Evolutionary conservation across 768 basidiomycete genomes (phyloP), one percentile per base, ranked within the genome.

Genomic region (Serendipita vermifera): DNA sequence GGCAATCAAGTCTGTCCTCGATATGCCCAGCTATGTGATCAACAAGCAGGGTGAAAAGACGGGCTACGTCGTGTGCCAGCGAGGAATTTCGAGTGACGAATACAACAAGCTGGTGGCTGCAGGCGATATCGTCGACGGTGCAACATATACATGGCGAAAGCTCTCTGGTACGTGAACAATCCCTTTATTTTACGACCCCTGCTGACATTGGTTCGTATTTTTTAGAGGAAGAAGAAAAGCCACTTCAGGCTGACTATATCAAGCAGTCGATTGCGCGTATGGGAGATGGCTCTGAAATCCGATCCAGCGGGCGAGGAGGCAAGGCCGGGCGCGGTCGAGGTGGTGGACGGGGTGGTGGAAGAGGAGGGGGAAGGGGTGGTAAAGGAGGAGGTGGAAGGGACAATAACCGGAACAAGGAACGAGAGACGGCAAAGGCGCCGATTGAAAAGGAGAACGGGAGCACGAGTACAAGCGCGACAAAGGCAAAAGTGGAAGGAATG

Each of bases 31-130:
- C 27, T 51, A 51, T n/a, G 22, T 51, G 7, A 31, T 51, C 46
- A 51, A 51, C n/a, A 5, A 20, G 15, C 46, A 20, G 9, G 46
- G 27, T 22, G 27, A 20, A 31, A 26, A 15, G 15, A 26, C 46
- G 9, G 46, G 46, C 24, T 51, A 51, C 29, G 20, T 51, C n/a
- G 46, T 51, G 9, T 29, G 24, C 46, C 46, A 51, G 46, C 46
- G 46, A 26, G 46, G 46, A 22, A 20, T 51, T n/a, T n/a, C 17
- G 1, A 29, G 31, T 29, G 11, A 20, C 9, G 46, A 51, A n/a
- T 51, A 31, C 1, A 22, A 20, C 24, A 51, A 51, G 29, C 46
- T 51, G 11, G 22, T 26, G n/a, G 29, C 24, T 15, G 46, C 20
- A 15, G 20, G 20, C 22, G 46, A 51, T 51, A 26, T 51, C 22